Evolutionary conservation across 176 grass and related monocot genomes (phyloP), one percentile per base, ranked within the genome.

Genomic region (Aegilops longissima): DNA sequence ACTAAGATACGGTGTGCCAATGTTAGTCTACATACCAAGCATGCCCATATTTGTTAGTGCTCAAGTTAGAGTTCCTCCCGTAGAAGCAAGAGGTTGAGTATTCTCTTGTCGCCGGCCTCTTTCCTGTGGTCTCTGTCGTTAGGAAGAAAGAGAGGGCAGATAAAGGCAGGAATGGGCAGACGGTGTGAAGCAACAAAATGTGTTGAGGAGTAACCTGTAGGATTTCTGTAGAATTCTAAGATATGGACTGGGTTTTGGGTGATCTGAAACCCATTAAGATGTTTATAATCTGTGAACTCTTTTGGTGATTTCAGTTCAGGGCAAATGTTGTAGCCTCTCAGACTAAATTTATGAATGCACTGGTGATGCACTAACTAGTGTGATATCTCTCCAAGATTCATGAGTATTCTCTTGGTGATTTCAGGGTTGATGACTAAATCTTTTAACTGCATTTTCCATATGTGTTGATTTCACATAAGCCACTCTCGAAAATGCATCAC

Each of bases 231-330:
- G 83, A 77, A 66, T 31, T 14, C 4, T 8, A 31, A 85, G 61
- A 17, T 85, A 27, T 74, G 6, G 12, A 74, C n/a, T 25, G n/a
- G 10, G 40, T 47, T 74, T 24, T 14, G 1, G 70, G 27, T 74
- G 71, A 23, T 47, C n/a, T 47, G 40, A 40, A 11, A 44, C 52
- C 64, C 47, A 29, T 29, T 87, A 80, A 51, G 13, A 76, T 84
- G 68, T 84, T 91, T 39, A 6, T 75, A 40, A 73, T 81, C 36
- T 34, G 61, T 45, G 78, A 76, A 80, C n/a, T 85, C 30, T 42
- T 88, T 45, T 87, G 80, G 45, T 47, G 49, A 90, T 87, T 14
- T 69, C 45, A 76, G 25, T 18, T 68, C 47, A 77, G 27, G 68
- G 5, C 25, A 73, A 58, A 18, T 31, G 59, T 45, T 76, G 30